Conservation (phyloP, 1,139 yeast genomes). For the Hemisphaericaspora xylofermentans region DNA sequence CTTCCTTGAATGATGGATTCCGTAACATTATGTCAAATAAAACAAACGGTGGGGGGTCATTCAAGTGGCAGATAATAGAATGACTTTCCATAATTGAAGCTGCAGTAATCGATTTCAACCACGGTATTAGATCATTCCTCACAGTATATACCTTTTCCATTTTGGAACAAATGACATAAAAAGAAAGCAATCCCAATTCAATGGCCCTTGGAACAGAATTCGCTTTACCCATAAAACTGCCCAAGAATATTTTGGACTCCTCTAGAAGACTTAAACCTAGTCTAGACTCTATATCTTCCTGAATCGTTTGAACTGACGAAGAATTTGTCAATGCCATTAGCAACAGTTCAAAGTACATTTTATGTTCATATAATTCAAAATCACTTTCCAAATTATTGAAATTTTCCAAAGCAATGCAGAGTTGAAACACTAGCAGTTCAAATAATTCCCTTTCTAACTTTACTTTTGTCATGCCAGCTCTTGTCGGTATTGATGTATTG, state of each 20-base stretch:
- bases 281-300: neutral
- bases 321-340: neutral
- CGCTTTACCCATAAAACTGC: neutral
- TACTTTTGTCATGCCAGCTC: slow-evolving; percentile 4
- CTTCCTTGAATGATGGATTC: slow-evolving; percentile 34
- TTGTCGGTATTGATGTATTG: slow-evolving; percentile 4
- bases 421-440: slow-evolving; percentile 13
- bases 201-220: slow-evolving; percentile 4
- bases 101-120: slow-evolving; percentile 32
- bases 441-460: slow-evolving; percentile 9
- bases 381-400: neutral
- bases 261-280: neutral
- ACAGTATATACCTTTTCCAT: slow-evolving; percentile 6
- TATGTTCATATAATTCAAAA: neutral
- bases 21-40: slow-evolving; percentile 35
- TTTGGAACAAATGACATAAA: slow-evolving; percentile 6
- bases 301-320: neutral
- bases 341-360: neutral
- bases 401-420: slow-evolving; percentile 2
- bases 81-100: slow-evolving; percentile 31
- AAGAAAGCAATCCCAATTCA: slow-evolving; percentile 11
- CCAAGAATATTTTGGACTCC: neutral
- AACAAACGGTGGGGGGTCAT: slow-evolving; percentile 38
- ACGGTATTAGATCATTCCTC: slow-evolving; percentile 19
- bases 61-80: slow-evolving; percentile 22